phyloP scores from a whole-genome alignment of 176 grass and related monocot species.

The Carex cristatella region DNA sequence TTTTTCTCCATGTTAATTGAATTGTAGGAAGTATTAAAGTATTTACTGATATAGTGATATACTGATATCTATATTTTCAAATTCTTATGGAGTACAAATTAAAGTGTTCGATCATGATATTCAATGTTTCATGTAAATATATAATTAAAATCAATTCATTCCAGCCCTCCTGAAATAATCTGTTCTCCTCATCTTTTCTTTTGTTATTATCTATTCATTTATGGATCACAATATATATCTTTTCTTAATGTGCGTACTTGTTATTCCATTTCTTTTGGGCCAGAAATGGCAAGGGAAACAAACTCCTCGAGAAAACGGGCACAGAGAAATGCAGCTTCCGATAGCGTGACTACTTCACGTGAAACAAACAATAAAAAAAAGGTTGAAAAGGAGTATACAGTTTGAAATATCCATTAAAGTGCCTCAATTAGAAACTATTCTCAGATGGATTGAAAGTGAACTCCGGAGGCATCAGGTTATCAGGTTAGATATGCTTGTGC shows the following conservation, averaged over 20 bases:
- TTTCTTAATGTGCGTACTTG: background rate
- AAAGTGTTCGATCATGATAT: too few species aligned
- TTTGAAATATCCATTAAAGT: background rate
- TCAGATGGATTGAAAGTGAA: background rate
- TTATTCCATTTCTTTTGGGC: background rate
- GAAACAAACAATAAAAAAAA: background rate
- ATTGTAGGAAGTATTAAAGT: too few species aligned
- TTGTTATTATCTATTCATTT: too few species aligned
- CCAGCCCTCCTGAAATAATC: too few species aligned
- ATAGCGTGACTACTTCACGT: background rate
- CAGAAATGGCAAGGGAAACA: background rate
- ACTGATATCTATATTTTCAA: too few species aligned
- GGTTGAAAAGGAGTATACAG: background rate
- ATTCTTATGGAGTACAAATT: too few species aligned
- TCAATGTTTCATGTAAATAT: too few species aligned
- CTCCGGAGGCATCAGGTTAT: background rate
- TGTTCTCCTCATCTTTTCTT: too few species aligned
- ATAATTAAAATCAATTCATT: too few species aligned
- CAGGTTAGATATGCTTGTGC: too few species aligned
- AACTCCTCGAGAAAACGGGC: background rate
- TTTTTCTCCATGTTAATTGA: background rate
- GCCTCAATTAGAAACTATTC: background rate
- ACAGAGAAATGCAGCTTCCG: background rate
- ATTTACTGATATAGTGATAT: too few species aligned
- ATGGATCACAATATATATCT: too few species aligned